These are phyloP conservation scores for Thielaviopsis ethacetica DNA, from an alignment of 2,329 filamentous ascomycete genomes.

Conservation along the genomic window DNA sequence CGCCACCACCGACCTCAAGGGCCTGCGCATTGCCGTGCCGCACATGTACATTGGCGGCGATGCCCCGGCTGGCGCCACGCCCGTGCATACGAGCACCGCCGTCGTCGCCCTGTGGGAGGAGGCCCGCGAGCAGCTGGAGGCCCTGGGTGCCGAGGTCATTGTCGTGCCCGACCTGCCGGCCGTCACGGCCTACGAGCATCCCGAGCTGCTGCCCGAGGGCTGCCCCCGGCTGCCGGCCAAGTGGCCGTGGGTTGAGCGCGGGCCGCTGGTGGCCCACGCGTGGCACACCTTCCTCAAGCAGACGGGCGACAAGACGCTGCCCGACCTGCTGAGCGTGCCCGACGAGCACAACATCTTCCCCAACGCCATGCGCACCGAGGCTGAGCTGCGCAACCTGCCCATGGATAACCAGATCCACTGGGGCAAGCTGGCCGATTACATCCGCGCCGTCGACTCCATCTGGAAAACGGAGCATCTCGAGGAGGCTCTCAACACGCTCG, in stretches of 20 bases:
- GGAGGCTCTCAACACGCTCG: conserved; percentile 27
- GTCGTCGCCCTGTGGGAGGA: conserved; percentile 18
- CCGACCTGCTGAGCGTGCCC: conserved; percentile 22
- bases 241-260: conserved; percentile 30
- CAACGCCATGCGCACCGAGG: conserved; percentile 13
- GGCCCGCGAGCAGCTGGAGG: conserved; percentile 22
- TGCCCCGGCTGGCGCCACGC: conserved; percentile 10
- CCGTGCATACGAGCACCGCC: conserved; percentile 13
- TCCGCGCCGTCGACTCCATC: conserved; percentile 18
- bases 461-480: conserved; percentile 26
- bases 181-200: conserved; percentile 29
- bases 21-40: conserved; percentile 31
- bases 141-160: conserved; percentile 25
- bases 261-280: conserved; percentile 30
- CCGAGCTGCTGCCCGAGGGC: conserved; percentile 24
- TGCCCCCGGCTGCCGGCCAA: conserved; percentile 21
- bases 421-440: conserved; percentile 13
- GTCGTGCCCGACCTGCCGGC: conserved; percentile 28
- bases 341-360: conserved; percentile 24
- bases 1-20: conserved; percentile 20
- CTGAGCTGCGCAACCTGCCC: conserved; percentile 12
- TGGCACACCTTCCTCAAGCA: conserved; percentile 34
- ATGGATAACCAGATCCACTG: conserved; percentile 14
- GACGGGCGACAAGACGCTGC: conserved; percentile 24
- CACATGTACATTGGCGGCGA: conserved; percentile 31